Base-by-base conservation (phyloP, 2,329 filamentous ascomycete species). In the Cladosporium sp. region DNA sequence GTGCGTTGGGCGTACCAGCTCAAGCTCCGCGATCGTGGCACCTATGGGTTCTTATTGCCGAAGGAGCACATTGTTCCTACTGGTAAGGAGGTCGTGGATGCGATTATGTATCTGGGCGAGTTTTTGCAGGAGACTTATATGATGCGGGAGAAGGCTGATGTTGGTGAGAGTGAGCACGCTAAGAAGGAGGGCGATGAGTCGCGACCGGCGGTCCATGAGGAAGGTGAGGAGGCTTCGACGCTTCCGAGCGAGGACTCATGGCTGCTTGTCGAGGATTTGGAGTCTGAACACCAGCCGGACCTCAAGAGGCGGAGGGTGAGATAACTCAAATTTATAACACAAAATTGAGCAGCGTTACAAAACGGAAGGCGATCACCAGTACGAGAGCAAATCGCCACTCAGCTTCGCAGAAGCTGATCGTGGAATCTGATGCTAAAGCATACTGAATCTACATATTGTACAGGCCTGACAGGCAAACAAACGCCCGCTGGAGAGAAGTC, bases 1-100 rank as follows among this genome's bases (percentile, higher is more conserved):
- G 87, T 92, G 14, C 84, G 82, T 57, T 95, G 89, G 68, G 87
- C 89, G 54, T 97, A 95, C 68, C 93, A 97, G 75, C 86, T 93
- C 71, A 97, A 97, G 73, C 76, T 98, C 28, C 79, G 93, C 45
- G 93, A 98, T 68, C 93, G 87, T 0, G 93, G 93, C 9, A 93
- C 84, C 67, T 97, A 97, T 67, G 93, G 93, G 0, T 98, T 97
- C 67, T 74, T 98, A 44, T 74, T 97, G 3, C 93, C 93, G 0
- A 85, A 81, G 53, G 86, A 93, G 53, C 81, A 95, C 55, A 97
- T 97, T 54, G 75, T 95, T 2, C 90, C 92, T 0, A 93, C 89
- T 0, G 92, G 93, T 8, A 84, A 92, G 68, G 93, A 98, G 69
- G 80, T 92, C 38, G 83, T 92, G 59, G 85, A 86, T 59, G 89